These are phyloP conservation scores for Aspergillus amoenus DNA, from an alignment of 2,329 filamentous ascomycete species.

Conservation along the genomic window DNA sequence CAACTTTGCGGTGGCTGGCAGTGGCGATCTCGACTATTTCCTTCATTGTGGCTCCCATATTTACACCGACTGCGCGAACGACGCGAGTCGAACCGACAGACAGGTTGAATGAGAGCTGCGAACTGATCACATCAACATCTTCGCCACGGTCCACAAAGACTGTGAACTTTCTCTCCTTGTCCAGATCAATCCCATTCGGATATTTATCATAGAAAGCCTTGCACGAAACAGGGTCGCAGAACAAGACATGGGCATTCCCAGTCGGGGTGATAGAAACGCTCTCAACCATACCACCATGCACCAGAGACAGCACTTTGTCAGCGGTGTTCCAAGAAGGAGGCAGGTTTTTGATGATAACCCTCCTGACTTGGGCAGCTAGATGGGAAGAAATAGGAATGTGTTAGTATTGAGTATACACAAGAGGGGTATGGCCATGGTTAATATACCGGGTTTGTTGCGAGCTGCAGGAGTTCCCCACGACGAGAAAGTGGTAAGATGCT, in stretches of 20 bases:
- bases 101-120: conserved; percentile 41
- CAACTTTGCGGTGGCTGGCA: conserved; percentile 43
- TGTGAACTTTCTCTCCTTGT: conserved; percentile 26
- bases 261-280: conserved; percentile 23
- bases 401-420: not conserved
- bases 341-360: conserved; percentile 37
- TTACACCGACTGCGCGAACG: conserved; percentile 44
- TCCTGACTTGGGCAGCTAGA: conserved; percentile 28
- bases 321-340: conserved; percentile 30
- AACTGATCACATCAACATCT: conserved; percentile 41
- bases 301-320: conserved; percentile 35
- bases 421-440: not conserved
- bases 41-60: conserved; percentile 39
- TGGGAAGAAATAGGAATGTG: not conserved
- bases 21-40: conserved; percentile 40
- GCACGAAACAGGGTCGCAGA: conserved; percentile 36
- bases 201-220: conserved; percentile 36
- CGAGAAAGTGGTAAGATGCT: conserved; percentile 30
- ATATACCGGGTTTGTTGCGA: conserved; percentile 29
- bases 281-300: conserved; percentile 42
- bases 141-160: conserved; percentile 41
- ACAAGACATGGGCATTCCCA: conserved; percentile 35
- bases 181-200: conserved; percentile 37
- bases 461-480: conserved; percentile 30
- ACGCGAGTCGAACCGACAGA: conserved; percentile 46